These are phyloP conservation scores for Senna tora DNA, from an alignment of 306 rosid genomes.

Conservation along the genomic window DNA sequence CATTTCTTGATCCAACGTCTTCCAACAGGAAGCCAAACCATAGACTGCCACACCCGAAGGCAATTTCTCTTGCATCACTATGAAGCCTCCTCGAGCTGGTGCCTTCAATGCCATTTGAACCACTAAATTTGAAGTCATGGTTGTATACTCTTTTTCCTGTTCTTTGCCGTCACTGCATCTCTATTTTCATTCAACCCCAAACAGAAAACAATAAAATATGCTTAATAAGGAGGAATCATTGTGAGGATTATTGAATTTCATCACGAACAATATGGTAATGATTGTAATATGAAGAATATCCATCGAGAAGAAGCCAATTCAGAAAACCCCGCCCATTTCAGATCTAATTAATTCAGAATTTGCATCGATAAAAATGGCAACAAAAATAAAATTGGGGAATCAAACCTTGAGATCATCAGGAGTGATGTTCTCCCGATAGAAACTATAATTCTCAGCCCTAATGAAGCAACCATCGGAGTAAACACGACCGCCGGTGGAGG, in stretches of 20 bases:
- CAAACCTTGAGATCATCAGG: slow-evolving; percentile 38
- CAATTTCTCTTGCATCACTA: slow-evolving; percentile 3
- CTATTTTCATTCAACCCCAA: slow-evolving; percentile 9
- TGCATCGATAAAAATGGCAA: background rate
- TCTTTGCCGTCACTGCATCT: slow-evolving; percentile 38
- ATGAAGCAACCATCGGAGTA: slow-evolving; percentile 39
- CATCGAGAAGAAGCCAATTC: background rate
- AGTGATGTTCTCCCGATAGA: slow-evolving; percentile 15
- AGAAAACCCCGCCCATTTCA: background rate
- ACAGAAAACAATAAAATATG: slow-evolving; percentile 5
- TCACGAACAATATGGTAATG: background rate
- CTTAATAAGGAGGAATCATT: background rate
- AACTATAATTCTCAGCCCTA: slow-evolving; percentile 42
- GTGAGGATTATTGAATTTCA: background rate
- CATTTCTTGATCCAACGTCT: slow-evolving; percentile 27
- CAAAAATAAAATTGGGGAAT: background rate
- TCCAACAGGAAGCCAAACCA: slow-evolving; percentile 46
- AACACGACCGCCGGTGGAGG: slow-evolving; percentile 41
- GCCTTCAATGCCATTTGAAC: slow-evolving; percentile 27
- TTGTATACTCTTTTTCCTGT: background rate
- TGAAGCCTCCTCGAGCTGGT: slow-evolving; percentile 17
- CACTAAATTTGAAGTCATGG: background rate
- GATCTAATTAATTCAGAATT: background rate
- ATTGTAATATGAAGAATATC: background rate
- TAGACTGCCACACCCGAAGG: slow-evolving; percentile 8